Evolutionary conservation across 768 basidiomycete species (phyloP).

Genomic region (Clitopilus hobsonii): DNA sequence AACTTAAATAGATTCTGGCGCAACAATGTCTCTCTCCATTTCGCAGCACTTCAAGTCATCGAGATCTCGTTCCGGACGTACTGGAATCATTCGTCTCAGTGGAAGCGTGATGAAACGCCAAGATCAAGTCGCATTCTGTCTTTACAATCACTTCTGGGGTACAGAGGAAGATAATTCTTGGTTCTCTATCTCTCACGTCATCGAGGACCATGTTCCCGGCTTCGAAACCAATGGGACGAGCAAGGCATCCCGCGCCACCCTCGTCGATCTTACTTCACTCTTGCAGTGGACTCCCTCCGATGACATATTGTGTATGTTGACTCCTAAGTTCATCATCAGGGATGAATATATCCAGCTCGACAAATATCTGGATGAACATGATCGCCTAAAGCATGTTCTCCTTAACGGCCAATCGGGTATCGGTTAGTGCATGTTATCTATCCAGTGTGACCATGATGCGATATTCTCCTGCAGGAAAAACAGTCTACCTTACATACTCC

Average conservation of each 20-base stretch:
- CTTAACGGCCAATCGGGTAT: neutral
- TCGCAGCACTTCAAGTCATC: too few species aligned
- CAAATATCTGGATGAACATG: neutral
- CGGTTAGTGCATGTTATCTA: neutral
- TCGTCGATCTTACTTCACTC: neutral
- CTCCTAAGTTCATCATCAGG: neutral
- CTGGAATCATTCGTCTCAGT: too few species aligned
- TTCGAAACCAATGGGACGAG: neutral
- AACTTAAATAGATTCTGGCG: too few species aligned
- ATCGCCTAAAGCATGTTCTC: neutral
- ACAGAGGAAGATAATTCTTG: neutral
- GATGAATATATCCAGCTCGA: conserved; percentile 1
- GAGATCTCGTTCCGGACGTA: too few species aligned
- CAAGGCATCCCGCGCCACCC: neutral
- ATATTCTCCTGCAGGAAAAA: neutral
- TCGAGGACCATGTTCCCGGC: neutral
- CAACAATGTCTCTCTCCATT: too few species aligned
- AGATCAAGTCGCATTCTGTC: neutral
- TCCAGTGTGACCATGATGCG: neutral
- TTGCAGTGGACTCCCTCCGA: neutral
- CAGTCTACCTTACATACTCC: conserved; percentile 1
- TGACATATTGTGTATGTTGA: neutral
- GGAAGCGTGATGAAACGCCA: neutral
- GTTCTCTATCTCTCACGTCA: neutral
- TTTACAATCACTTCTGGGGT: neutral